A percentile compares a stretch with the other conserved stretches of the same genome.
Conservation (phyloP, 441 rosid genomes). For the Viola pubescens region DNA sequence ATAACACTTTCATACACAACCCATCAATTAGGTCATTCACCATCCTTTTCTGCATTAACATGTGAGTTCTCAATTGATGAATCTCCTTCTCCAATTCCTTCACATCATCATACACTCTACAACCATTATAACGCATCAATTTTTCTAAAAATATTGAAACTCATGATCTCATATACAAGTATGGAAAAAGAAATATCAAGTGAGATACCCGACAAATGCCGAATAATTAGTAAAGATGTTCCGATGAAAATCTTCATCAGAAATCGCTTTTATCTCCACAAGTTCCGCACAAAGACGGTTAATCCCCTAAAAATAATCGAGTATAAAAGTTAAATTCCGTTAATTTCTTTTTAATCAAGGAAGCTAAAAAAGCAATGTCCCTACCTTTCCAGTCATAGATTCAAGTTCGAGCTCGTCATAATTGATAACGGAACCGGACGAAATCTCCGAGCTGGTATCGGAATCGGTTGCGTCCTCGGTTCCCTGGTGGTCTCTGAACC, state of each 20-base stretch:
- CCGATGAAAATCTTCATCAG: conserved; percentile 53
- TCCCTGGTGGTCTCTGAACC: conserved; percentile 41
- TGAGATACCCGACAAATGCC: conserved; percentile 40
- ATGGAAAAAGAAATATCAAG: background rate
- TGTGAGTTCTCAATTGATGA: conserved; percentile 38
- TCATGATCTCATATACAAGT: background rate
- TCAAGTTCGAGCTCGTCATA: conserved; percentile 35
- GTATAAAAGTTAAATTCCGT: background rate
- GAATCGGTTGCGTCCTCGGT: conserved; percentile 26
- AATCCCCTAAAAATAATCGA: conserved; percentile 31
- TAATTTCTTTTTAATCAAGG: background rate
- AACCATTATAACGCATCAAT: background rate
- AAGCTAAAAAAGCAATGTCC: background rate
- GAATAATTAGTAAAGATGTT: conserved; percentile 38
- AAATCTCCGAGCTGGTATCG: conserved; percentile 27
- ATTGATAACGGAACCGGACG: conserved; percentile 28
- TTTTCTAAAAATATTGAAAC: background rate
- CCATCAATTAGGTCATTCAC: conserved; percentile 38
- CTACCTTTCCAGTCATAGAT: conserved; percentile 58
- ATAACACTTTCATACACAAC: conserved; percentile 23
- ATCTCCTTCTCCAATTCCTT: conserved; percentile 37
- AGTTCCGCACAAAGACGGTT: conserved; percentile 48
- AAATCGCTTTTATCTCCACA: conserved; percentile 47
- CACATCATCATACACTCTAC: conserved; percentile 49
- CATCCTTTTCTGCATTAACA: conserved; percentile 34